Base-by-base conservation (phyloP, 805 yeast genomes). In the Lipomyces mesembrius region DNA sequence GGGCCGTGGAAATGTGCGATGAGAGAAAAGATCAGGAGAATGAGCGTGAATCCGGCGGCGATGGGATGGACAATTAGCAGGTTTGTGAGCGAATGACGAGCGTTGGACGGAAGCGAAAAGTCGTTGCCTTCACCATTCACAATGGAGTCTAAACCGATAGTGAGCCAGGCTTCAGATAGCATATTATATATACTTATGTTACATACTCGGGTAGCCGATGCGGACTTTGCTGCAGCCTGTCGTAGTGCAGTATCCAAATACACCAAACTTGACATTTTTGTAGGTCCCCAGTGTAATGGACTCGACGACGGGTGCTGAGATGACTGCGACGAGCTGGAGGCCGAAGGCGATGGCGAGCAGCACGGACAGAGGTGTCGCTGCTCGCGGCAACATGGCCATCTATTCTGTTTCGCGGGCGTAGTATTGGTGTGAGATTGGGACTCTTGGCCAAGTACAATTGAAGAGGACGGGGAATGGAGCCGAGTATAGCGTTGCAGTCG, bases 11-110 rank as follows among this genome's bases (percentile, higher is more conserved):
- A 75, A 61, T 83, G 81, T 2, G 86, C 76, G 20, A 80, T 57
- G 3, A 83, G 17, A 0, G 84, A 75, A 65, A 82, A 70, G 1
- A 82, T 11, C 60, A 86, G 75, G 59, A 86, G 77, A 3, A 87
- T 72, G 11, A 81, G 74, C 0, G 89, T 83, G 73, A 86, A 81
- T 0, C 84, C 87, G 0, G 87, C 80, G 0, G 91, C 84, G 3
- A 89, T 82, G 0, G 89, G 87, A 75, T 89, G 95, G 3, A 88
- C 90, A 39, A 89, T 81, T 52, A 90, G 77, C 64, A 89, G 78
- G 68, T 82, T 84, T 2, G 92, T 84, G 8, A 89, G 83, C 1
- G 86, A 80, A 63, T 80, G 83, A 69, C 89, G 80, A 0, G 90
- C 87, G 62, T 83, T 81, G 1, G 89, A 83, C 11, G 92, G 92